Evolutionary conservation across 2,329 filamentous ascomycete species (phyloP).

Genomic region (Domatiomyces globalis): DNA sequence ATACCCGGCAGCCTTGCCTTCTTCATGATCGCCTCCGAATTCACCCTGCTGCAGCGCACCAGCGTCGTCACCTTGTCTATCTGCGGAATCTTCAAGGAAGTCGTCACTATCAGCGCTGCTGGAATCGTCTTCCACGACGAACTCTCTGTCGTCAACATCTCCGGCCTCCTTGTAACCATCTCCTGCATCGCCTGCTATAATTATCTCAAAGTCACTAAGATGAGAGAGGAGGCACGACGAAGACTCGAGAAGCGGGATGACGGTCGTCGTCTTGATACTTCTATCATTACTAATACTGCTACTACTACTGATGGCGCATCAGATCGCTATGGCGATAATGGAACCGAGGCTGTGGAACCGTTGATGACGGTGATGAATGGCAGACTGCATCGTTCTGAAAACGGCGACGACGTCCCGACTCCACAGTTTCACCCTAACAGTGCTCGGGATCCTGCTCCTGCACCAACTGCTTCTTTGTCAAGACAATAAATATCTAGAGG

Average conservation of each 20-base stretch:
- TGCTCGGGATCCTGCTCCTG: background rate
- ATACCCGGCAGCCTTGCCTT: conserved; percentile 89
- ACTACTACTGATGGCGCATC: too few relatives aligned
- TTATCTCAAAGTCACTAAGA: conserved; percentile 81
- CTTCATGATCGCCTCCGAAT: conserved; percentile 91
- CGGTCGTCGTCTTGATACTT: conserved; percentile 1
- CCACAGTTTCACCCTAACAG: background rate
- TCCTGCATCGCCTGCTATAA: conserved; percentile 80
- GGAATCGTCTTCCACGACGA: conserved; percentile 78
- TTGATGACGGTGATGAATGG: background rate
- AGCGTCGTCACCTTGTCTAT: conserved; percentile 93
- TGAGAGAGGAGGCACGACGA: conserved; percentile 59
- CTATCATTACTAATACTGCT: background rate
- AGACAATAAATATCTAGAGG: background rate
- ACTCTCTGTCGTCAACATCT: conserved; percentile 73
- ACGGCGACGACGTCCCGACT: too few relatives aligned
- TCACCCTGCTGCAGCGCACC: conserved; percentile 84
- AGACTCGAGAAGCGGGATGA: conserved; percentile 22
- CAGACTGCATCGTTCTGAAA: too few relatives aligned
- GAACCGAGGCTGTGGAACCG: background rate
- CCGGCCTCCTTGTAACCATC: conserved; percentile 78
- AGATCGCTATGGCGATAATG: background rate
- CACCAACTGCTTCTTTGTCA: background rate
- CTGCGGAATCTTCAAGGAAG: conserved; percentile 97
- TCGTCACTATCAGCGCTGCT: conserved; percentile 83